Evolutionary conservation across 441 rosid genomes (phyloP).

Genomic region (Arabidopsis lyrata): DNA sequence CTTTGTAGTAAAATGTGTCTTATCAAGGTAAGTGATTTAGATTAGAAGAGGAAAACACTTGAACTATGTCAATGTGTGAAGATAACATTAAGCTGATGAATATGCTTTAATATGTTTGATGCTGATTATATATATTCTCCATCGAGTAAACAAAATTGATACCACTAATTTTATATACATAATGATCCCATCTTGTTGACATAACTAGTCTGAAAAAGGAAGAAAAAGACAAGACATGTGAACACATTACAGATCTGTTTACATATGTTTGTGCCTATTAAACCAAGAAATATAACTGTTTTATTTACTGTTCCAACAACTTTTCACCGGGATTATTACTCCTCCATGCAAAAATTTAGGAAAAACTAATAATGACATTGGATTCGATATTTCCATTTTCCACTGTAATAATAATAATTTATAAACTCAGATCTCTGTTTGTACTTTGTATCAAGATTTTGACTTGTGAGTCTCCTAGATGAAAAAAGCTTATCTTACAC

Average conservation of each 20-base stretch:
- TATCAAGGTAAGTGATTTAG: not conserved
- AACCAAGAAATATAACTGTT: not conserved
- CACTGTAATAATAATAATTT: not conserved
- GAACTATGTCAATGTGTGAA: not conserved
- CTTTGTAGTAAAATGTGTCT: not conserved
- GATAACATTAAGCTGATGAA: not conserved
- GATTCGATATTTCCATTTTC: conserved; percentile 31
- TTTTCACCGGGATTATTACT: conserved; percentile 11
- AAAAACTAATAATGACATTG: conserved; percentile 35
- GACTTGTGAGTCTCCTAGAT: conserved; percentile 24
- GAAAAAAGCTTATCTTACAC: conserved; percentile 44
- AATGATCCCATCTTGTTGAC: not conserved
- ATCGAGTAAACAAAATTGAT: not conserved
- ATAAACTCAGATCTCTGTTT: conserved; percentile 36
- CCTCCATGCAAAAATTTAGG: conserved; percentile 14
- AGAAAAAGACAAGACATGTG: conserved; percentile 29
- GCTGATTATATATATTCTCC: not conserved
- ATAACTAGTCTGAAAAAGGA: not conserved
- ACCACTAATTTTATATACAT: not conserved
- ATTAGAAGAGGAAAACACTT: not conserved
- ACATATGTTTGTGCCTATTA: not conserved
- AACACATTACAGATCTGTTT: conserved; percentile 22
- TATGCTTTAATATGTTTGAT: not conserved
- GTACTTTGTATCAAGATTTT: conserved; percentile 29
- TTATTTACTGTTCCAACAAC: conserved; percentile 20